A percentile compares a stretch with the other conserved stretches of the same genome.
Evolutionary conservation across 2,329 filamentous ascomycete genomes (phyloP).

Genomic region (Penicillium digitatum): DNA sequence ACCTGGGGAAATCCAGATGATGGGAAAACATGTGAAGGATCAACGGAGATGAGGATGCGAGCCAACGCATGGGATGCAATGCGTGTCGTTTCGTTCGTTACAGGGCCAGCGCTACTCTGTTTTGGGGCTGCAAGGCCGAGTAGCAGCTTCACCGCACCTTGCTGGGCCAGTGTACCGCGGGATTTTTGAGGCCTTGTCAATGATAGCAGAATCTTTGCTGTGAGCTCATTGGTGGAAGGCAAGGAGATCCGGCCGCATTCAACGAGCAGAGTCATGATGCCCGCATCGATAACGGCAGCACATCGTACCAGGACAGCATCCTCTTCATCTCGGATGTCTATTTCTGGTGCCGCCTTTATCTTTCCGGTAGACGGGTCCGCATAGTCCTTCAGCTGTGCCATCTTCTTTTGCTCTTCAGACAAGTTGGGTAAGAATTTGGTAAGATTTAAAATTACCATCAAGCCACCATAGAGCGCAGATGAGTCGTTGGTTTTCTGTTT

Average conservation of each 20-base stretch:
- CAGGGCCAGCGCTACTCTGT: slow-evolving; percentile 38
- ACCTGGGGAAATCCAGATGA: slow-evolving; percentile 67
- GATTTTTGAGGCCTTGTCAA: slow-evolving; percentile 70
- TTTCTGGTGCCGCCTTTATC: slow-evolving; percentile 44
- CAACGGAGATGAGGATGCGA: slow-evolving; percentile 79
- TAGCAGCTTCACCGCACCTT: slow-evolving; percentile 85
- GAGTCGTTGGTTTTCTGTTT: slow-evolving; percentile 56
- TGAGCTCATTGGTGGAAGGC: slow-evolving; percentile 67
- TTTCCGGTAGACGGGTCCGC: slow-evolving; percentile 79
- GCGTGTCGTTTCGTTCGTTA: slow-evolving; percentile 44
- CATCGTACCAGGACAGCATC: slow-evolving; percentile 72
- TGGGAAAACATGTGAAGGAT: slow-evolving; percentile 80
- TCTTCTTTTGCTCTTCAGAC: slow-evolving; percentile 87
- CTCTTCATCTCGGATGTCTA: slow-evolving; percentile 70
- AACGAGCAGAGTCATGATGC: slow-evolving; percentile 71
- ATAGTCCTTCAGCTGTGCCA: slow-evolving; percentile 89
- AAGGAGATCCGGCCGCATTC: slow-evolving; percentile 65
- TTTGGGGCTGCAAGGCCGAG: slow-evolving; percentile 59
- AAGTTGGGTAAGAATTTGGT: slow-evolving; percentile 73
- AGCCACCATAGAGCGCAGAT: slow-evolving; percentile 73
- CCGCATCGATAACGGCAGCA: slow-evolving; percentile 71
- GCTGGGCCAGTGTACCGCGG: slow-evolving; percentile 78
- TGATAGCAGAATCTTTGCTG: slow-evolving; percentile 71
- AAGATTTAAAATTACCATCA: slow-evolving; percentile 82
- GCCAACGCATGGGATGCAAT: slow-evolving; percentile 76